These are phyloP conservation scores for Suhomyces xylopsoci DNA, from an alignment of 805 yeast genomes.

Conservation along the genomic window DNA sequence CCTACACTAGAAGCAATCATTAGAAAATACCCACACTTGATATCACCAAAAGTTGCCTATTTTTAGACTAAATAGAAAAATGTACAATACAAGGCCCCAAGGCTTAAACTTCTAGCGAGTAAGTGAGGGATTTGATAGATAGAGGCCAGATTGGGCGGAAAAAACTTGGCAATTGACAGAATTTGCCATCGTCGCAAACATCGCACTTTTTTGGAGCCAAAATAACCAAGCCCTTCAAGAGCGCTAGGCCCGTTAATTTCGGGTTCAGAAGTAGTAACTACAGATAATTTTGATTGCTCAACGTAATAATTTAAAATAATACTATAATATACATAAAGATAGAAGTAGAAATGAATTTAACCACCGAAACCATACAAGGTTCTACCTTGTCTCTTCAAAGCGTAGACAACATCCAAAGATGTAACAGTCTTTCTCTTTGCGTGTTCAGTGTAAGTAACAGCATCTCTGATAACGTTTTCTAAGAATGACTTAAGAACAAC, in stretches of 20 bases:
- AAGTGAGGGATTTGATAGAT: background rate
- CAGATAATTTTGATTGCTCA: background rate
- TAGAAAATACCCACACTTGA: background rate
- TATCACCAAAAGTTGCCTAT: background rate
- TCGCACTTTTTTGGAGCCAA: background rate
- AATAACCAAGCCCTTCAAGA: background rate
- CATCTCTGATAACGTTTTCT: slow-evolving; percentile 97
- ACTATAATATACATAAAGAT: slow-evolving; percentile 9
- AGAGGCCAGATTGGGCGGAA: background rate
- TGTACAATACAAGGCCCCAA: background rate
- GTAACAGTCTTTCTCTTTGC: slow-evolving; percentile 99
- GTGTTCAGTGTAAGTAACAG: slow-evolving; percentile 99
- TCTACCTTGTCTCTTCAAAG: slow-evolving; percentile 99
- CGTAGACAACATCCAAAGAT: slow-evolving; percentile 97
- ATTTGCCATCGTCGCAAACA: background rate
- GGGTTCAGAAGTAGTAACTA: background rate
- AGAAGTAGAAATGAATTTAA: slow-evolving; percentile 41
- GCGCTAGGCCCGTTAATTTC: background rate
- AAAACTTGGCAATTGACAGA: background rate
- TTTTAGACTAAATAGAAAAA: background rate
- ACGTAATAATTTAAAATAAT: slow-evolving; percentile 5
- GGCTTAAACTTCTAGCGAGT: background rate
- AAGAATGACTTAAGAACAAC: slow-evolving; percentile 93
- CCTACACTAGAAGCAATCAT: background rate
- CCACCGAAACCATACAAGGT: slow-evolving; percentile 99